Percentiles rank a stretch among this genome's conserved stretches.
Evolutionary conservation across 1,284 basidiomycete genomes (phyloP).

Genomic region (Mycena sp.): DNA sequence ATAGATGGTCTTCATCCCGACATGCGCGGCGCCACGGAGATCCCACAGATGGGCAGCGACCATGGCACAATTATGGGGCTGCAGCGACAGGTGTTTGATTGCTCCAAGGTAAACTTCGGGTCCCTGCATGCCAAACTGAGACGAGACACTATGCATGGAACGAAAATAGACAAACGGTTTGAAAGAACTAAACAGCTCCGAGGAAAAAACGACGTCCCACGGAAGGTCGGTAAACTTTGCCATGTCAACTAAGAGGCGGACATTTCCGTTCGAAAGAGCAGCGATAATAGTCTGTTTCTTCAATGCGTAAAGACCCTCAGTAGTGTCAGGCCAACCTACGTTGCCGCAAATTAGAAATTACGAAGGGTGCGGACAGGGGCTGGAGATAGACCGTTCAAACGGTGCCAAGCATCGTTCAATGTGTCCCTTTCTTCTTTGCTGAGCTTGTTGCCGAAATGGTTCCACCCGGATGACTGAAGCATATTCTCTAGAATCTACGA

Average conservation of each 20-base stretch:
- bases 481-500: slow-evolving; percentile 65
- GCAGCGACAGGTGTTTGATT: slow-evolving; percentile 57
- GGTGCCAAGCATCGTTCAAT: slow-evolving; percentile 64
- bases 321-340: slow-evolving; percentile 65
- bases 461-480: slow-evolving; percentile 59
- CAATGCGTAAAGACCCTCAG: slow-evolving; percentile 56
- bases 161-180: slow-evolving; percentile 58
- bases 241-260: slow-evolving; percentile 67
- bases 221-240: slow-evolving; percentile 66
- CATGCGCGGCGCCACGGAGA: slow-evolving; percentile 58
- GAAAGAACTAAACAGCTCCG: slow-evolving; percentile 65
- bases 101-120: slow-evolving; percentile 61
- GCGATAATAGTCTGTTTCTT: slow-evolving; percentile 59
- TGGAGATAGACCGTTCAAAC: slow-evolving; percentile 57
- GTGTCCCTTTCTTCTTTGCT: slow-evolving; percentile 52
- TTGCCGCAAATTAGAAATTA: neutral
- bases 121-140: slow-evolving; percentile 46
- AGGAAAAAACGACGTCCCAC: slow-evolving; percentile 70
- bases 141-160: neutral
- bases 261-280: slow-evolving; percentile 70
- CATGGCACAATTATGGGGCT: slow-evolving; percentile 64
- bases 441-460: slow-evolving; percentile 52
- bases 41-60: slow-evolving; percentile 72
- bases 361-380: neutral
- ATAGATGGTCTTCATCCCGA: slow-evolving; percentile 68